Percentiles rank a stretch among this genome's conserved stretches.
Conservation (phyloP, 352 stramenopile genomes). For the Phytopythium litorale region DNA sequence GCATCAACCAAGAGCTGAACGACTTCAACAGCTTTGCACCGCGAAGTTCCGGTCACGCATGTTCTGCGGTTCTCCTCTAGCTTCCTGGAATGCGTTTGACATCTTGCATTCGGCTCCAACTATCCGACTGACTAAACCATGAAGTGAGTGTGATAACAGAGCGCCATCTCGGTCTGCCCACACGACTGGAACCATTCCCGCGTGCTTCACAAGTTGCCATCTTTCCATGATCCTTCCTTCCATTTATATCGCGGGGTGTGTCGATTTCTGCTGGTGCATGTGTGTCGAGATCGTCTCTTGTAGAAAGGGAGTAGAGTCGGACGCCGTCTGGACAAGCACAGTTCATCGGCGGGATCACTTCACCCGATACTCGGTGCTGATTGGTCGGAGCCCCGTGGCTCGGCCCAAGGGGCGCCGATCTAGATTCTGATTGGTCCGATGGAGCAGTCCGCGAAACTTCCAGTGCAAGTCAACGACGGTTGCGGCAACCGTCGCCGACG, state of each 20-base stretch:
- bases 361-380: not conserved
- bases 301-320: not conserved
- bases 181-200: too few relatives aligned
- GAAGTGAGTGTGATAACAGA: too few relatives aligned
- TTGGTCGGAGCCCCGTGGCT: constrained; percentile 14
- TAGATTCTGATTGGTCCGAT: constrained; percentile 13
- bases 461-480: not conserved
- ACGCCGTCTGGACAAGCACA: not conserved
- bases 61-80: too few relatives aligned
- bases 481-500: not conserved
- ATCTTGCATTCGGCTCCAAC: too few relatives aligned
- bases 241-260: not conserved
- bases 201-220: too few relatives aligned
- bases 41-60: too few relatives aligned
- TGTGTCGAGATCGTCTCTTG: not conserved
- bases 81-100: too few relatives aligned
- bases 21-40: too few relatives aligned
- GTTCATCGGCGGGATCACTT: not conserved
- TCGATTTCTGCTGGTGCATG: not conserved
- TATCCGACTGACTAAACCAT: too few relatives aligned
- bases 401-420: constrained; percentile 13
- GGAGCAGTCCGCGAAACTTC: constrained; percentile 5
- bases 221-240: too few relatives aligned
- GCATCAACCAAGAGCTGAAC: too few relatives aligned
- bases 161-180: too few relatives aligned